Evolutionary conservation across 2,329 filamentous ascomycete species (phyloP), one percentile per base, ranked within the genome.

Genomic region (Metarhizium anisopliae): DNA sequence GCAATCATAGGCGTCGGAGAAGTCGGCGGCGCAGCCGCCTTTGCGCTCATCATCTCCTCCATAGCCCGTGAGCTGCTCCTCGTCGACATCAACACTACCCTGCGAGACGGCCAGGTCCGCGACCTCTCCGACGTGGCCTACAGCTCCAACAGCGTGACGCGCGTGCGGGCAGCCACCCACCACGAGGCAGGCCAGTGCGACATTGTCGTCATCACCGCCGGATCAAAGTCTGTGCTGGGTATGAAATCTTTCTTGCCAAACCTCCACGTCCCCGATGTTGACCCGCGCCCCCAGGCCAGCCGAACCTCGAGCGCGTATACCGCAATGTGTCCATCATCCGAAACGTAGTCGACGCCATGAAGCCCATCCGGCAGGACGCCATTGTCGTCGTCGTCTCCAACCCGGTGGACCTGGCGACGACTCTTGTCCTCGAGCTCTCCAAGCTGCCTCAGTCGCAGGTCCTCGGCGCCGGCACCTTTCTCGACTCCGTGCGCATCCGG

Each of bases 171-270:
- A 1, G 78, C 72, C 18, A 72, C 68, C 20, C 69, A 74, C 53
- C 67, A 67, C 25, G 79, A 82, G 59, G 78, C 78, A 2, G 70
- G 73, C n/a, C 74, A 79, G 62, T 75, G 76, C 50, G 78, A 82
- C 61, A 75, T 82, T 35, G 71, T 82, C 6, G 72, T 82, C 50
- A 74, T 82, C 52, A 80, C 78, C 0, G 77, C 78, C 0, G 79
- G 78, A 38, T 76, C 77, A n/a, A 80, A 76, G 62, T 74, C 77
- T 51, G 32, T 35, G 10, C 10, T 35, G 1, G 32, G 32, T 35
- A 7, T 11, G 7, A 35, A 11, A 7, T 11, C 6, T 5, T 35
- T 25, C 25, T 25, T 25, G 25, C 4, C 4, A 25, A 25, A 25
- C 25, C 25, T 25, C 1, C 25, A 25, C 25, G 25, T 4, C 4